phyloP scores from a whole-genome alignment of 2,329 filamentous ascomycete species.

The Ceratocystis destructans region DNA sequence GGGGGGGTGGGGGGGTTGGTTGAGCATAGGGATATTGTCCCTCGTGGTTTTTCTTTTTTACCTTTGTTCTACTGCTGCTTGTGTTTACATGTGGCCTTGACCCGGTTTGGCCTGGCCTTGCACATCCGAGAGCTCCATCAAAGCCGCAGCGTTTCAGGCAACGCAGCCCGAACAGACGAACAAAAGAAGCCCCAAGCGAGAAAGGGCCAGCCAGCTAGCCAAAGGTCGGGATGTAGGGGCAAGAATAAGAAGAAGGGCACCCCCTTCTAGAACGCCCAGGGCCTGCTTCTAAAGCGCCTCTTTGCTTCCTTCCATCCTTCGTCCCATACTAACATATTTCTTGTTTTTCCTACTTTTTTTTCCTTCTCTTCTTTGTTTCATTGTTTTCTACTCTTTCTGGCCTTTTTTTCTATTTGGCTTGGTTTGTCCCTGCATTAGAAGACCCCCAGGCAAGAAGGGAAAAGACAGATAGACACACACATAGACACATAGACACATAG shows the following conservation, averaged over 20 bases:
- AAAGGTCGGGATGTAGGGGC: background rate
- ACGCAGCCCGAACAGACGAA: background rate
- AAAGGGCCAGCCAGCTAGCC: background rate
- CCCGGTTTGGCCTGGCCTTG: background rate
- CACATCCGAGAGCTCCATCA: constrained; percentile 5
- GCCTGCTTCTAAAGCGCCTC: background rate
- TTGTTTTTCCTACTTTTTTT: background rate
- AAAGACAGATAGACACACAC: background rate
- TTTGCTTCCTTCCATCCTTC: background rate
- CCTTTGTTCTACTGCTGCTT: too few relatives aligned
- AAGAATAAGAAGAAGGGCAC: background rate
- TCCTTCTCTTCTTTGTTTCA: background rate
- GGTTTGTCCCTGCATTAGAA: background rate
- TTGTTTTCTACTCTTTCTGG: background rate
- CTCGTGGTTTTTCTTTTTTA: too few relatives aligned
- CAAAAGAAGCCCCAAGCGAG: background rate
- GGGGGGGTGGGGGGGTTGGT: too few relatives aligned
- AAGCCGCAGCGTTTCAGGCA: constrained; percentile 6
- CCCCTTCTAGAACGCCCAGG: background rate
- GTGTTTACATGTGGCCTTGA: background rate
- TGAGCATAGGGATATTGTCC: too few relatives aligned
- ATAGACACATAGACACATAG: background rate
- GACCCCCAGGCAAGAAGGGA: background rate
- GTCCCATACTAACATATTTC: background rate
- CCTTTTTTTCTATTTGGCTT: background rate